Evolutionary conservation across 139 green algal species (phyloP).

Genomic region (Auxenochlorella protothecoides): DNA sequence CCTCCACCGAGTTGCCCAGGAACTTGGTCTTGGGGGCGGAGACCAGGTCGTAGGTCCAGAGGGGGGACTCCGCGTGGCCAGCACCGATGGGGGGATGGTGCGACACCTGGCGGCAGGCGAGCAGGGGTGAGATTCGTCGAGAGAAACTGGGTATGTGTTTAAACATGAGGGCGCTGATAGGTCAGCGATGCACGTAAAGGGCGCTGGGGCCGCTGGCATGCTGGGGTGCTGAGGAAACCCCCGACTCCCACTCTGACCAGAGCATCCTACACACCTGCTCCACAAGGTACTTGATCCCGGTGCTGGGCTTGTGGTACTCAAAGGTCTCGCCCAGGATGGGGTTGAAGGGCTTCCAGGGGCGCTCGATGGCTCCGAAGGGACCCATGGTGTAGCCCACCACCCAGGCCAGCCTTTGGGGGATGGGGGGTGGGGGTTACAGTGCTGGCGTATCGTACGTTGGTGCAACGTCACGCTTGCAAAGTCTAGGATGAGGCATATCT

Average conservation of each 20-base stretch:
- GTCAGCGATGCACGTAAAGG: neutral
- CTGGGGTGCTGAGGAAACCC: too few species aligned
- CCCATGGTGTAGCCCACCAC: conserved; percentile 83
- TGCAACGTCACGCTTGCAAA: too few species aligned
- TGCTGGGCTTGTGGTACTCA: conserved; percentile 58
- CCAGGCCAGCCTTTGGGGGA: conserved; percentile 52
- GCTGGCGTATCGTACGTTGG: too few species aligned
- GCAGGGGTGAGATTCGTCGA: neutral
- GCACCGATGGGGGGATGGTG: conserved; percentile 88
- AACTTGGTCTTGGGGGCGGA: conserved; percentile 93
- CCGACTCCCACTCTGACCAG: too few species aligned
- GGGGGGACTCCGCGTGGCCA: conserved; percentile 70
- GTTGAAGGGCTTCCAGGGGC: conserved; percentile 99
- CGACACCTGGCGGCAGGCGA: conserved; percentile 46
- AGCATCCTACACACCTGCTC: conserved; percentile 73
- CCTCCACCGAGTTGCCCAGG: conserved; percentile 91
- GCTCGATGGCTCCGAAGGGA: conserved; percentile 74
- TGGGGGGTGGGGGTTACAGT: too few species aligned
- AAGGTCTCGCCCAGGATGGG: conserved; percentile 97
- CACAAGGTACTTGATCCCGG: conserved; percentile 65
- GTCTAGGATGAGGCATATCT: neutral
- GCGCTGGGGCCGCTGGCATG: neutral
- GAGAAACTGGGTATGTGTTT: too few species aligned
- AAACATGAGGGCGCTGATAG: neutral
- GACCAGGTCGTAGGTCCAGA: conserved; percentile 89